phyloP scores from a whole-genome alignment of 1,284 basidiomycete genomes.

The Trichosporon sp. region DNA sequence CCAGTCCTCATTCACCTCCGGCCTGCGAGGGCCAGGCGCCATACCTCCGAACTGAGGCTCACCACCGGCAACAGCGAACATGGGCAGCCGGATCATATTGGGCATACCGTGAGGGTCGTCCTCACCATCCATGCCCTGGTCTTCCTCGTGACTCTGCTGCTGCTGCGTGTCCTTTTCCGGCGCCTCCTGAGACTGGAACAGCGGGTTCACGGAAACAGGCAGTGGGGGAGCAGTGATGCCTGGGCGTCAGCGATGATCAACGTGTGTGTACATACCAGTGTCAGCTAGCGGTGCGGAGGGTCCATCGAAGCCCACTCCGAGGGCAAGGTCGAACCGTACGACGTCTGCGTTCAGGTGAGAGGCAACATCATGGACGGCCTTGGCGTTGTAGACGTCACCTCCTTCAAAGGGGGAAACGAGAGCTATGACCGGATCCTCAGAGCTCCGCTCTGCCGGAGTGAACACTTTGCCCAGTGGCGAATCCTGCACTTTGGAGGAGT shows the following conservation, averaged over 20 bases:
- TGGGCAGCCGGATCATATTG: conserved; percentile 17
- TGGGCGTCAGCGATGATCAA: conserved; percentile 11
- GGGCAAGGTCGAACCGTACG: conserved; percentile 60
- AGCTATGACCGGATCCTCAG: conserved; percentile 59
- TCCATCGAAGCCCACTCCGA: conserved; percentile 65
- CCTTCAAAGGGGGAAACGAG: conserved; percentile 81
- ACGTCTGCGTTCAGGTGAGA: conserved; percentile 67
- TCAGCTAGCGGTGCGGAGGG: conserved; percentile 52
- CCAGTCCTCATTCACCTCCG: conserved; percentile 25
- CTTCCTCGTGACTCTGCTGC: conserved; percentile 12
- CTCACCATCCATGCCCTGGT: conserved; percentile 8
- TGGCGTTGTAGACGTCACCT: conserved; percentile 68
- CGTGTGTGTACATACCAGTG: conserved; percentile 62
- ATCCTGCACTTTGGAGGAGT: not conserved
- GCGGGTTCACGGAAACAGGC: conserved; percentile 36
- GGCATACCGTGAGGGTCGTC: conserved; percentile 11
- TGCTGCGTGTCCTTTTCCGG: conserved; percentile 8
- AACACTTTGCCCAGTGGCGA: not conserved
- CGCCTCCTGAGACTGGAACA: conserved; percentile 61
- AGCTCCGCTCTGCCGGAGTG: not conserved
- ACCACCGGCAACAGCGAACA: conserved; percentile 6
- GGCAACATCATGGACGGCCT: conserved; percentile 69
- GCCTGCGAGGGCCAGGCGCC: conserved; percentile 1
- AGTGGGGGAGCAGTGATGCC: conserved; percentile 22
- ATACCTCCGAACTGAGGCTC: conserved; percentile 5